Base-by-base conservation (phyloP, 2,329 filamentous ascomycete species). In the Aspergillus phoenicis region DNA sequence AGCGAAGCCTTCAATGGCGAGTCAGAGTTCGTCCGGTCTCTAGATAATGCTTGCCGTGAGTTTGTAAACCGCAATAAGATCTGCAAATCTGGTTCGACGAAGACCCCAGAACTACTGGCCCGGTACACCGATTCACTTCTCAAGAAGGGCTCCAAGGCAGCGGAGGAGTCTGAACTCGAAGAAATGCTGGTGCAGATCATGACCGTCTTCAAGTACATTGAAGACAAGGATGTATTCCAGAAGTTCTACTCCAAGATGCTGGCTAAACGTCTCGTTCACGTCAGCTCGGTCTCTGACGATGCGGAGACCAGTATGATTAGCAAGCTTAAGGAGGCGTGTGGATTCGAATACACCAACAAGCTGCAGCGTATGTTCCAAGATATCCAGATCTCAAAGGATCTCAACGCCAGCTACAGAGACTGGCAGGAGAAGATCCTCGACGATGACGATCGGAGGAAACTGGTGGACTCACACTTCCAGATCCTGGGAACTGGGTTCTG, bases 171-270 rank as follows among this genome's bases (percentile, higher is more conserved):
- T 33, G 94, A 99, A 72, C 85, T 98, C 70, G 95, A 99, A 79
- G 89, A 90, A 67, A 90, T 92, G 33, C 82, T 98, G 30, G 88
- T 87, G 20, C 91, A 97, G 76, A 95, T 99, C 71, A 99, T 99
- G 95, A 97, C 94, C 1, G 92, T 99, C 58, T 99, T 99, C 86
- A 98, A 98, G 81, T 99, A 99, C 78, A 98, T 99, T 65, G 95
- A 99, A 75, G 96, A 99, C 80, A 99, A 99, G 83, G 95, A 99
- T 73, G 96, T 99, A 5, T 99, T 99, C 85, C 95, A 98, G 78
- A 99, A 98, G 78, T 99, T 97, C 80, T 99, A 99, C 80, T 96
- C 94, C 2, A 91, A 93, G 64, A 97, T 97, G 89, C 82, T 99
- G 69, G 95, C 95, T 53, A 92, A 96, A 76, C 92, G 95, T 70